A percentile compares a stretch with the other conserved stretches of the same genome.
Evolutionary conservation across 495 filamentous ascomycete species (phyloP).

Genomic region (Diplogelasinospora grovesii): DNA sequence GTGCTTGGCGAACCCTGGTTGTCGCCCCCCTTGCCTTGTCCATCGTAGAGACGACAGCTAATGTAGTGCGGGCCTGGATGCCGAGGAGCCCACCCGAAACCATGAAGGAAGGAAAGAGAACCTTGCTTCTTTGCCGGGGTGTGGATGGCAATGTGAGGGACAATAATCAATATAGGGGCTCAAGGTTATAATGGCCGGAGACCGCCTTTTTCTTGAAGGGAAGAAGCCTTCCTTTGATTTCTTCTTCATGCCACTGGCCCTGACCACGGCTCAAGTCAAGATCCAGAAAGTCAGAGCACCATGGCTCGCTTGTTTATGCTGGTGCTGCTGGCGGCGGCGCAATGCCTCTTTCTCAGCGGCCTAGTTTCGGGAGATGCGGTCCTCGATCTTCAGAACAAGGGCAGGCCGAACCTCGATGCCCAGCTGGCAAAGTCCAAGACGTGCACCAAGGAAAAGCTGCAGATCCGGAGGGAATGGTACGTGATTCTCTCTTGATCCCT

Average conservation of each 20-base stretch:
- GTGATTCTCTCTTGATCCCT: constrained; percentile 1
- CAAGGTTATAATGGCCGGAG: constrained; percentile 2
- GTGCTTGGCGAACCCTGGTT: constrained; percentile 8
- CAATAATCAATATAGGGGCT: no score
- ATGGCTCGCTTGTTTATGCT: constrained; percentile 22
- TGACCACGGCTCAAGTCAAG: background rate
- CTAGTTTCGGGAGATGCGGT: constrained; percentile 34
- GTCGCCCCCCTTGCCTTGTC: constrained; percentile 3
- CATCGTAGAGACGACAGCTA: no score
- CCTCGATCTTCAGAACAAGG: constrained; percentile 34
- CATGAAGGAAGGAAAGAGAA: no score
- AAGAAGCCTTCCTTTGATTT: no score
- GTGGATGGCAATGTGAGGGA: no score
- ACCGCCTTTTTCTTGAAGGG: no score
- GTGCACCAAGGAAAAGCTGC: constrained; percentile 42
- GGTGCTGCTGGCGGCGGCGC: constrained; percentile 23
- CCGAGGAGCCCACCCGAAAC: no score
- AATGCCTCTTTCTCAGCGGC: constrained; percentile 19
- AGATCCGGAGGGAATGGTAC: constrained; percentile 44
- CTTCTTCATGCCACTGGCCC: no score
- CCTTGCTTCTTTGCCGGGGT: no score
- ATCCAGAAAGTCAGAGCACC: background rate
- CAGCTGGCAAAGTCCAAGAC: constrained; percentile 37
- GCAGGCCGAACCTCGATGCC: constrained; percentile 31
- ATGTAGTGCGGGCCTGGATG: constrained; percentile 1